Evolutionary conservation across 2,329 filamentous ascomycete genomes (phyloP).

Genomic region (Corynespora cassiicola): DNA sequence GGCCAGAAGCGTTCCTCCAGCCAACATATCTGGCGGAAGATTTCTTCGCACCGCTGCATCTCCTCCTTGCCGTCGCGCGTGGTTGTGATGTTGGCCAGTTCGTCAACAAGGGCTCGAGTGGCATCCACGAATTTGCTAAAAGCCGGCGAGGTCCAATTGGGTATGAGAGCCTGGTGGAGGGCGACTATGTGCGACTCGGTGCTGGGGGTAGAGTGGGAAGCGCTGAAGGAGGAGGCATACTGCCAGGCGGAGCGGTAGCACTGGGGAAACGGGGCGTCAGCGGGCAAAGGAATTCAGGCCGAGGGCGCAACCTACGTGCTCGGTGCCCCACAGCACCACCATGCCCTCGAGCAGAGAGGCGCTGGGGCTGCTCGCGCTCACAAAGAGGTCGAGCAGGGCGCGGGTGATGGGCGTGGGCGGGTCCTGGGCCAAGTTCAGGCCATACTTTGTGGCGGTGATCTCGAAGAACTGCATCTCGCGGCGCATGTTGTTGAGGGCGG

Average conservation of each 20-base stretch:
- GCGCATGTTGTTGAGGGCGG: conserved; percentile 70
- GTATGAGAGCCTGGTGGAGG: conserved; percentile 57
- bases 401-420: conserved; percentile 57
- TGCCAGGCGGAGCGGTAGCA: conserved; percentile 57
- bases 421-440: conserved; percentile 57
- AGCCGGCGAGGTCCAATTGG: conserved; percentile 58
- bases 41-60: conserved; percentile 54
- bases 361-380: conserved; percentile 60
- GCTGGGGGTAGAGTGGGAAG: conserved; percentile 43
- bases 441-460: conserved; percentile 66
- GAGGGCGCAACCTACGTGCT: conserved; percentile 55
- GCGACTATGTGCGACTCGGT: conserved; percentile 54
- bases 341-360: conserved; percentile 69
- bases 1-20: conserved; percentile 58
- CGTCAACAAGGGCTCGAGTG: conserved; percentile 55
- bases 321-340: conserved; percentile 79
- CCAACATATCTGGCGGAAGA: conserved; percentile 56
- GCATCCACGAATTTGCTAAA: conserved; percentile 59
- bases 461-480: conserved; percentile 73
- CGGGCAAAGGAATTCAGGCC: not conserved
- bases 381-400: conserved; percentile 65
- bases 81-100: conserved; percentile 56
- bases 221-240: conserved; percentile 54
- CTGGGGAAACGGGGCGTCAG: conserved; percentile 34
- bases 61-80: conserved; percentile 56